Percentiles rank a stretch among this genome's conserved stretches.
Conservation (phyloP, 495 filamentous ascomycete genomes). For the Glarea lozoyensis region DNA sequence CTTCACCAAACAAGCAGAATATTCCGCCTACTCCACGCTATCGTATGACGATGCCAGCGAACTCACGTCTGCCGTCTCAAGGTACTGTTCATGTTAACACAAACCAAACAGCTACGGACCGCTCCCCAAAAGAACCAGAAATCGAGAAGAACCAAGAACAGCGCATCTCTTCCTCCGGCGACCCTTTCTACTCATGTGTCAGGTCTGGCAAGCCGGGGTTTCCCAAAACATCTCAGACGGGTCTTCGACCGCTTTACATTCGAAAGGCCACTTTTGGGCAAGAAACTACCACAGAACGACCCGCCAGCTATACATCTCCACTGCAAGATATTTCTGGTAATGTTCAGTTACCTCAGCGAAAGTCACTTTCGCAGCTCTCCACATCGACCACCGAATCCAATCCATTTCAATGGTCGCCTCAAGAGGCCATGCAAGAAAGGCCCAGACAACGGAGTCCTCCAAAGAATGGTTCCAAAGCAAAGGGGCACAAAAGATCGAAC, state of each 20-base stretch:
- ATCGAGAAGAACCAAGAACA: no score
- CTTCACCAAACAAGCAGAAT: conserved; percentile 10
- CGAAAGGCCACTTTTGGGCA: conserved; percentile 7
- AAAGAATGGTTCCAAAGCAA: background rate
- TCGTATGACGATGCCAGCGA: background rate
- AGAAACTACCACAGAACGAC: conserved; percentile 1
- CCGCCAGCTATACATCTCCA: conserved; percentile 3
- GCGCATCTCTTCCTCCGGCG: conserved; percentile 7
- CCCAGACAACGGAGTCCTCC: conserved; percentile 3
- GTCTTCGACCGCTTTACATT: conserved; percentile 5
- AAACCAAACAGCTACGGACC: no score
- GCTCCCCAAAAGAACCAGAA: no score
- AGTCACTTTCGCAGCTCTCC: background rate
- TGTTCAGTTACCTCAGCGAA: background rate
- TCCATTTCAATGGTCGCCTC: conserved; percentile 15
- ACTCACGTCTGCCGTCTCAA: no score
- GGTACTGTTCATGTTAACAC: no score
- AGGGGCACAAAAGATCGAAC: conserved; percentile 11
- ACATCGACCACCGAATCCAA: background rate
- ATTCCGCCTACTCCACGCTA: background rate
- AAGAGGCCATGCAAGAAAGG: conserved; percentile 9
- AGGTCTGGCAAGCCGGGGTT: conserved; percentile 4
- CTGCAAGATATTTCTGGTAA: conserved; percentile 5
- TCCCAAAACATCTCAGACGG: conserved; percentile 1
- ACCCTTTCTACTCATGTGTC: conserved; percentile 4